These are phyloP conservation scores for Penicillium ochrochloron DNA, from an alignment of 495 filamentous ascomycete genomes.

Conservation along the genomic window DNA sequence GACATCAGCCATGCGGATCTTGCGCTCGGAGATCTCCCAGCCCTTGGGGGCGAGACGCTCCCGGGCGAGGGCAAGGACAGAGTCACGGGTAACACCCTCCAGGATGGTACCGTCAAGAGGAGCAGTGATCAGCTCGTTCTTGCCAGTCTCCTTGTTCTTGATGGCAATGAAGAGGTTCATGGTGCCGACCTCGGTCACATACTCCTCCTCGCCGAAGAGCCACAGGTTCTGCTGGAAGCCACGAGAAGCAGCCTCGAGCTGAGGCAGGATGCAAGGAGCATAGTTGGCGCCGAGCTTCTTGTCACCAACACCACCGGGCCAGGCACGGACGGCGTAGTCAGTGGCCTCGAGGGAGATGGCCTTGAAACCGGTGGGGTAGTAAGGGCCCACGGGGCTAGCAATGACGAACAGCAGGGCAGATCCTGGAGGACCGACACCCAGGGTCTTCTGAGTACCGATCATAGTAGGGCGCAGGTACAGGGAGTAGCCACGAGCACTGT, in stretches of 20 bases:
- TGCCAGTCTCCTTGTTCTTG: constrained; percentile 77
- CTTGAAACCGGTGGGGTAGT: constrained; percentile 98
- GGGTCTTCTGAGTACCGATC: constrained; percentile 93
- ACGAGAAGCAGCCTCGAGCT: constrained; percentile 82
- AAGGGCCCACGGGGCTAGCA: constrained; percentile 94
- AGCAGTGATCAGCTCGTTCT: constrained; percentile 88
- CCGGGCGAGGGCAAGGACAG: constrained; percentile 77
- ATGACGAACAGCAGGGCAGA: constrained; percentile 92
- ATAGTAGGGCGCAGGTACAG: constrained; percentile 94
- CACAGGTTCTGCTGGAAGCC: constrained; percentile 98
- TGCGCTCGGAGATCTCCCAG: constrained; percentile 85
- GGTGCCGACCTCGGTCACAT: constrained; percentile 93
- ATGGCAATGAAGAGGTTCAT: constrained; percentile 96
- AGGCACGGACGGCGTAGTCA: constrained; percentile 92
- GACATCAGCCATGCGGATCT: constrained; percentile 85
- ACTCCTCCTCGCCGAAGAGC: constrained; percentile 94
- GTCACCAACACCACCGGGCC: constrained; percentile 95
- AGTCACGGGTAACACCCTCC: constrained; percentile 91
- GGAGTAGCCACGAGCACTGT: constrained; percentile 76
- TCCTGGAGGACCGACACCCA: constrained; percentile 89
- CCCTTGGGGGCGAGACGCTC: constrained; percentile 84
- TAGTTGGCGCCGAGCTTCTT: constrained; percentile 99
- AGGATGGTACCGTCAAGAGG: constrained; percentile 97
- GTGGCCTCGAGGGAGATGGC: constrained; percentile 92
- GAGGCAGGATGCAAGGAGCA: constrained; percentile 92